Base-by-base conservation (phyloP, 2,329 filamentous ascomycete genomes). In the Aspergillus oerlinghausenensis region DNA sequence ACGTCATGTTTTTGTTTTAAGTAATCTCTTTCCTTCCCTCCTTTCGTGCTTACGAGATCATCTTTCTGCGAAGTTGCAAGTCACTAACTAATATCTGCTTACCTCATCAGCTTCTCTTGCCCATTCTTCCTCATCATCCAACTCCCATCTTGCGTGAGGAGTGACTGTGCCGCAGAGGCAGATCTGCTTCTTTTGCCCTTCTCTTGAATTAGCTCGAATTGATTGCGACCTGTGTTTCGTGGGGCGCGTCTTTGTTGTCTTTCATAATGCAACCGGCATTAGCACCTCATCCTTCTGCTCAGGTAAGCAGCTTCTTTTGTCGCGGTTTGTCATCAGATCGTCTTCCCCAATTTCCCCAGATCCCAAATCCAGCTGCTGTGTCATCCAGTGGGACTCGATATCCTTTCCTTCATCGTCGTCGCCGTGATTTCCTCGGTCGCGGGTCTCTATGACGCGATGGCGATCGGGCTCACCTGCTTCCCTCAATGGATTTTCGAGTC, bases 241-340 rank as follows among this genome's bases (percentile, higher is more conserved):
- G 26, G 51, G 60, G 56, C 60, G 57, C 62, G 60, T 65, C 57
- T 45, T 59, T 52, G 54, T 59, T 54, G 55, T 62, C 52, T 49
- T 40, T 51, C 50, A 45, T 49, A 60, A 77, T 77, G 76, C 77
- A 79, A 66, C 75, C 75, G 63, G 71, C 75, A 65, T 69, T 79
- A 67, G 77, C 77, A 64, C 77, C 77, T 65, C 77, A 79, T 72
- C 75, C 72, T 59, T 68, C 75, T 73, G 76, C 78, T 76, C 81
- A 83, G 78, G 81, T 84, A 82, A 80, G 81, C 77, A 69, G 58
- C 59, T 66, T 59, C 61, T 62, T 63, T 62, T 63, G 61, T 68
- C 61, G 62, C 65, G 63, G 69, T 73, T 73, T 74, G 71, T 74
- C 70, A 73, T 68, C 64, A 66, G 65, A 65, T 67, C 65, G 58